Evolutionary conservation across 169 alveolate genomes (phyloP).

Genomic region (Plasmodium gonderi): DNA sequence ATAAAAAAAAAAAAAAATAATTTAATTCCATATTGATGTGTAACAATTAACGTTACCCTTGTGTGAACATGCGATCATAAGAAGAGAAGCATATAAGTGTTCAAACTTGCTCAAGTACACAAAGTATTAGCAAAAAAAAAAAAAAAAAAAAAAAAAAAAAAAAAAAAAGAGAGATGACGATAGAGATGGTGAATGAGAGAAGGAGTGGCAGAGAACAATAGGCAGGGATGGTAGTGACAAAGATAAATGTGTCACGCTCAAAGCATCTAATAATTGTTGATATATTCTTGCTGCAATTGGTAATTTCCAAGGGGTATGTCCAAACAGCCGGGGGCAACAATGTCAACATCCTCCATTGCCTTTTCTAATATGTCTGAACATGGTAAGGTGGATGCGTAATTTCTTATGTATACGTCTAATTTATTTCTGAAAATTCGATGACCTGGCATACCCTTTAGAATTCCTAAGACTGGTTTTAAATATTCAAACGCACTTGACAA

Average conservation of each 20-base stretch:
- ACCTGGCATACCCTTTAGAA: slow-evolving; percentile 87
- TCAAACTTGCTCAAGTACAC: no score
- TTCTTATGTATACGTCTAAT: slow-evolving; percentile 61
- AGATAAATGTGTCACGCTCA: no score
- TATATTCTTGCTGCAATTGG: slow-evolving; percentile 35
- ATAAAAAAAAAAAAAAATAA: no score
- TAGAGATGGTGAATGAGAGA: not conserved
- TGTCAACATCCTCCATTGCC: slow-evolving; percentile 50
- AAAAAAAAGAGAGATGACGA: not conserved
- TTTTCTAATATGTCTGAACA: slow-evolving; percentile 56
- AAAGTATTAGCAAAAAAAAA: not conserved
- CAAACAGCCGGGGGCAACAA: slow-evolving; percentile 55
- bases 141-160: not conserved
- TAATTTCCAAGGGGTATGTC: slow-evolving; percentile 26
- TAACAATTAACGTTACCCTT: no score
- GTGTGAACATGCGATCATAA: no score
- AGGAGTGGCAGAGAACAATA: no score
- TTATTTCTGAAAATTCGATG: slow-evolving; percentile 78
- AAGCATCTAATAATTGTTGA: slow-evolving; percentile 37
- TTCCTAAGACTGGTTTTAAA: slow-evolving; percentile 87
- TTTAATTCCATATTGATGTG: no score
- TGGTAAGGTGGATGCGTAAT: slow-evolving; percentile 26
- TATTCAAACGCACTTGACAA: slow-evolving; percentile 78
- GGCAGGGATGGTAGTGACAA: no score
- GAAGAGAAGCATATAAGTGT: no score